A percentile compares a stretch with the other conserved stretches of the same genome.
phyloP scores from a whole-genome alignment of 441 rosid genomes.

The Populus tomentosa region DNA sequence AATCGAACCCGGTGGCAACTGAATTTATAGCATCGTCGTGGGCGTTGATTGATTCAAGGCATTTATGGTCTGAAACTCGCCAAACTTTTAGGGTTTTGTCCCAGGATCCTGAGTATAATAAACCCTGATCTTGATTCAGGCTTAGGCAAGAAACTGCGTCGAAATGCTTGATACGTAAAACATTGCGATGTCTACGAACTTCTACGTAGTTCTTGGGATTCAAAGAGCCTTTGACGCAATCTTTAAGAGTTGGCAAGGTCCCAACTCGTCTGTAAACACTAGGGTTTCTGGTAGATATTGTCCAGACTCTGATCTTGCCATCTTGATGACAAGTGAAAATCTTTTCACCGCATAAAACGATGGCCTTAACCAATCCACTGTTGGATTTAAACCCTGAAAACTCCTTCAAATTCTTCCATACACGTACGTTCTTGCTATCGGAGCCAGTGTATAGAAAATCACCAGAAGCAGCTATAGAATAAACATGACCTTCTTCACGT shows the following conservation, averaged over 20 bases:
- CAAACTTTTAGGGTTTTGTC: constrained; percentile 86
- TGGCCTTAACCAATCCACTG: constrained; percentile 85
- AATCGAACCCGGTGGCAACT: constrained; percentile 60
- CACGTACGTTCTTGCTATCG: constrained; percentile 82
- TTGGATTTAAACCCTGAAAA: constrained; percentile 73
- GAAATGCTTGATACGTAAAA: constrained; percentile 52
- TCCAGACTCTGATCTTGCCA: constrained; percentile 90
- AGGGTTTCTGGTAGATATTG: constrained; percentile 37
- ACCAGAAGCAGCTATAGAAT: constrained; percentile 72
- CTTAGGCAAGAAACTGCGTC: constrained; percentile 84
- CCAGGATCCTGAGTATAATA: constrained; percentile 89
- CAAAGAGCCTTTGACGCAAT: constrained; percentile 50
- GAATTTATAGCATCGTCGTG: constrained; percentile 88
- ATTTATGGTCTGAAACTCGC: constrained; percentile 59
- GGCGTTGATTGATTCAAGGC: constrained; percentile 70
- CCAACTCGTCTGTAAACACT: constrained; percentile 52
- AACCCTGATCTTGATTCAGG: constrained; percentile 50
- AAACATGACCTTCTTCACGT: constrained; percentile 86
- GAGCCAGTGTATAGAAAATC: constrained; percentile 77
- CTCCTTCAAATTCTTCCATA: constrained; percentile 74
- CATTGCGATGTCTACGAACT: constrained; percentile 45
- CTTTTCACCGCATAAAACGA: constrained; percentile 57
- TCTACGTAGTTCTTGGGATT: constrained; percentile 67
- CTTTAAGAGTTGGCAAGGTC: constrained; percentile 61
- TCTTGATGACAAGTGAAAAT: constrained; percentile 91